phyloP scores from a whole-genome alignment of 2,329 filamentous ascomycete species.

The Calonectria ilicicola region DNA sequence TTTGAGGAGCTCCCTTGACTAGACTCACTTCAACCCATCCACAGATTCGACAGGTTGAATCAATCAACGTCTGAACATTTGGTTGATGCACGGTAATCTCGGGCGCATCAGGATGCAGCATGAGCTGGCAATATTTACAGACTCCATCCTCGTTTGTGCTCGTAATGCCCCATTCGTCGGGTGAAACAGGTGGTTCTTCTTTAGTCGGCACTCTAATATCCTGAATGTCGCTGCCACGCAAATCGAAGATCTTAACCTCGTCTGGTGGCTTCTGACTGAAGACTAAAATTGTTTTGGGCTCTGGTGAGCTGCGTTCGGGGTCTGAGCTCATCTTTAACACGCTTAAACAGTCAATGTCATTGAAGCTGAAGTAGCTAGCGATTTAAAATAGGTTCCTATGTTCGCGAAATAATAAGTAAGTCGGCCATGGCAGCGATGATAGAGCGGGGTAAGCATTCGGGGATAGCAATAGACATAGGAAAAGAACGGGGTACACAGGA shows the following conservation, averaged over 20 bases:
- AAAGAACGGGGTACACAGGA: no score
- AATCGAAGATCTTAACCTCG: not conserved
- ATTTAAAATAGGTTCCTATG: not conserved
- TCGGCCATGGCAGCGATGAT: not conserved
- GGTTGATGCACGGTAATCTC: not conserved
- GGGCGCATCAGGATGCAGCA: conserved; percentile 2
- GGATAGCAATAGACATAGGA: no score
- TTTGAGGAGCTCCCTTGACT: not conserved
- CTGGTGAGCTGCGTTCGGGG: not conserved
- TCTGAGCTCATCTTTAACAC: not conserved
- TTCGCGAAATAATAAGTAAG: not conserved
- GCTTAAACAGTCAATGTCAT: not conserved
- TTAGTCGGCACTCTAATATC: not conserved
- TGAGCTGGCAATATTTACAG: conserved; percentile 11
- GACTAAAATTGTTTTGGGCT: not conserved
- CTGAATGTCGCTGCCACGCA: not conserved
- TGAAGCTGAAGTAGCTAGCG: not conserved
- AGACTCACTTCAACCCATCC: conserved; percentile 1
- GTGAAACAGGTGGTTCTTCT: not conserved
- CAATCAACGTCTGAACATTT: not conserved
- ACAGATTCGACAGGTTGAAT: not conserved
- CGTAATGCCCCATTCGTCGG: conserved; percentile 7
- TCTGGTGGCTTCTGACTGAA: not conserved
- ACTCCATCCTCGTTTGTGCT: not conserved
- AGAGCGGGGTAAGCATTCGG: not conserved